phyloP scores from a whole-genome alignment of 495 filamentous ascomycete species.

The Lentithecium fluviatile region DNA sequence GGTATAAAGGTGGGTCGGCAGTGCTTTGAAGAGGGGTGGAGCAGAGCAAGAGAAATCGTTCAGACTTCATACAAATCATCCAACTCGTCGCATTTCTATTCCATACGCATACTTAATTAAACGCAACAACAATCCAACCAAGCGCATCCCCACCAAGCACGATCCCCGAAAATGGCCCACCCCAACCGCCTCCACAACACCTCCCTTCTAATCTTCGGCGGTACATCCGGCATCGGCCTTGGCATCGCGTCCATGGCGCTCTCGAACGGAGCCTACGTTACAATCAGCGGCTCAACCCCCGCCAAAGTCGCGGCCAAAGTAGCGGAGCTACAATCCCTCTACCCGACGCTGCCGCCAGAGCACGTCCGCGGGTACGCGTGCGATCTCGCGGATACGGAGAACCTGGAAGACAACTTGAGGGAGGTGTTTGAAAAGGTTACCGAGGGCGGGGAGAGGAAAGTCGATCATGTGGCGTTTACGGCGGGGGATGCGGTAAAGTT shows the following conservation, averaged over 20 bases:
- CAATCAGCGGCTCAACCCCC: constrained; percentile 53
- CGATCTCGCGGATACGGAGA: constrained; percentile 50
- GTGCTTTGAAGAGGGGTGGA: too few relatives aligned
- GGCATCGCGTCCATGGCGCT: constrained; percentile 23
- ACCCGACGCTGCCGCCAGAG: constrained; percentile 39
- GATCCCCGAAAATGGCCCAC: constrained; percentile 21
- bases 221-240: constrained; percentile 34
- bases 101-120: too few relatives aligned
- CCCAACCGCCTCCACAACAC: constrained; percentile 21
- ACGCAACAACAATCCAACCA: not conserved
- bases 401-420: constrained; percentile 50
- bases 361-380: constrained; percentile 48
- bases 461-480: constrained; percentile 65
- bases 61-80: too few relatives aligned
- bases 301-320: constrained; percentile 47
- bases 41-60: too few relatives aligned
- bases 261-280: constrained; percentile 50
- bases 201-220: constrained; percentile 32
- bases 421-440: constrained; percentile 47
- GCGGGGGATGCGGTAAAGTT: constrained; percentile 52
- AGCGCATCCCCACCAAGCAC: not conserved
- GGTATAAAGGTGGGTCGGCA: too few relatives aligned
- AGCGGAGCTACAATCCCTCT: constrained; percentile 40
- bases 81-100: too few relatives aligned
- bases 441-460: constrained; percentile 31